These are phyloP conservation scores for Dunaliella primolecta DNA, from an alignment of 139 green algal species.

Conservation along the genomic window DNA sequence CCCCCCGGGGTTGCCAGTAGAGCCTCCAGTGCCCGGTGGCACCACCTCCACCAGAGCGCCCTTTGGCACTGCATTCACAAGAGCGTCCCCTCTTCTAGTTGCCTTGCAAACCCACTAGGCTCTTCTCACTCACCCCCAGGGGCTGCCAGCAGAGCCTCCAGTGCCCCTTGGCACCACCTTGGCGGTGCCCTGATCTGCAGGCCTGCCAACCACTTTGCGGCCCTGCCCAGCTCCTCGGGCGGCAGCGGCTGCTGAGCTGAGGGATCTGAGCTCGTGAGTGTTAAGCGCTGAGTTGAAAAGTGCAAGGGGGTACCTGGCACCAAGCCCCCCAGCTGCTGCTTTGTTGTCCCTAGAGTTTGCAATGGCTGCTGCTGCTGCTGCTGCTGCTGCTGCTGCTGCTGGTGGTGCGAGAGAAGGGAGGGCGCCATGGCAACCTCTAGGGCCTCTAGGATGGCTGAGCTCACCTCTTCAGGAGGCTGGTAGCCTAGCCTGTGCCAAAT, in stretches of 20 bases:
- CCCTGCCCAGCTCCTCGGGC: not conserved
- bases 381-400: not conserved
- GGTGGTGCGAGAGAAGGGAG: not conserved
- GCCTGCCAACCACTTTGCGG: not conserved
- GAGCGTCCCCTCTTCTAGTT: no score
- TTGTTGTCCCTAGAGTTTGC: not conserved
- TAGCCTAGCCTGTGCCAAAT: constrained; percentile 2
- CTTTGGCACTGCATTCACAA: no score
- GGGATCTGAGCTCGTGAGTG: not conserved
- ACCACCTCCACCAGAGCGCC: no score
- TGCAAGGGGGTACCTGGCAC: no score
- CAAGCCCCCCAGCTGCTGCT: no score
- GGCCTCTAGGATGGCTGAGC: not conserved
- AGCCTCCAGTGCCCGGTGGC: no score
- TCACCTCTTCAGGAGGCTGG: not conserved
- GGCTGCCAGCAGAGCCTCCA: not conserved
- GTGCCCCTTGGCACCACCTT: not conserved
- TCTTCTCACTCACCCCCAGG: not conserved
- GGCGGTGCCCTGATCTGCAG: not conserved
- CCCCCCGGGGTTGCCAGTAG: no score
- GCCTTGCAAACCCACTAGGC: no score
- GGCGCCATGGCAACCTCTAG: not conserved
- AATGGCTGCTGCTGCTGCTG: not conserved
- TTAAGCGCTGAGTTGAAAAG: no score
- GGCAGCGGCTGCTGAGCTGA: not conserved